Evolutionary conservation across 257 asterid genomes (phyloP), one percentile per base, ranked within the genome.

Genomic region (Plantago elongata): DNA sequence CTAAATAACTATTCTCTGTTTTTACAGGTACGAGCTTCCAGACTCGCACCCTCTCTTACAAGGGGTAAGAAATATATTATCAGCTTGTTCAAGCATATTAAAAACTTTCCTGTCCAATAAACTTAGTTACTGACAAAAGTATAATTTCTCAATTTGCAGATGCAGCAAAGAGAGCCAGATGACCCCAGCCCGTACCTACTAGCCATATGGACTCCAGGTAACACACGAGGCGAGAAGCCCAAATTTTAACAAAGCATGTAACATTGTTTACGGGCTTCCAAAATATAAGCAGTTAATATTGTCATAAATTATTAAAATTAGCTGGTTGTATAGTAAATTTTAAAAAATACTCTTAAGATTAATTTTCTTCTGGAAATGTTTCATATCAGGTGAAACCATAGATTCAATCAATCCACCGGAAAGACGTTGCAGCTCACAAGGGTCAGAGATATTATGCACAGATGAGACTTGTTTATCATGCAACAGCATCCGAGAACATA

Each of bases 151-250:
- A 63, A 69, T 61, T 64, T 74, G 76, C 91, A 93, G 99, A 61
- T 83, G 84, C 96, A 87, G 54, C 79, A 72, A 68, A 81, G 97
- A 81, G 96, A 93, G 77, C 85, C 81, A 69, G 97, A 93, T 73
- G 99, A 93, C 75, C 99, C 99, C 52, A 69, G 75, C 66, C 85
- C 94, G 9, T 93, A 93, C 81, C 93, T 93, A 65, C 97, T 93
- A 45, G 96, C 97, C 18, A 93, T 93, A 63, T 93, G 99, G 99
- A 85, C 96, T 74, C 97, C 99, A 58, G 99, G 99, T 89, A 86
- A 66, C 67, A 66, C 67, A 15, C 54, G 57, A 61, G 65, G 63
- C 52, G 34, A 27, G 45, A 14, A 45, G 18, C 29, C 55, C 5
- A 38, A 17, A 27, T 43, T 17, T 13, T 58, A 54, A 55, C 64